Conservation (phyloP, 2,329 filamentous ascomycete genomes). For the Fusarium sp. region DNA sequence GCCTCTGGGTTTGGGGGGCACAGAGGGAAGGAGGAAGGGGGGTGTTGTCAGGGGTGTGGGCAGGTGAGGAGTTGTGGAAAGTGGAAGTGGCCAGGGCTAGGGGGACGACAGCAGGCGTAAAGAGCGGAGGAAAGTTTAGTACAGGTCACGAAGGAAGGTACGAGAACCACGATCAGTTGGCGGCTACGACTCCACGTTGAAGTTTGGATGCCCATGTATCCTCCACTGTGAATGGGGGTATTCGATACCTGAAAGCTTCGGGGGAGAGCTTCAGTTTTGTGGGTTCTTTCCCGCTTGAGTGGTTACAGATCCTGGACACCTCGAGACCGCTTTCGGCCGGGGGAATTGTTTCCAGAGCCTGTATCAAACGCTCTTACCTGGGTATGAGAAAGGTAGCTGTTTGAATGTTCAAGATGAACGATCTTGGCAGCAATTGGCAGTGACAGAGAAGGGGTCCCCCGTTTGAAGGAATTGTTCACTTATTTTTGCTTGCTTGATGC, state of each 20-base stretch:
- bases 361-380: constrained; percentile 23
- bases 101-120: constrained; percentile 32
- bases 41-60: constrained; percentile 39
- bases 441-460: neutral
- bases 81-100: constrained; percentile 42
- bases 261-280: constrained; percentile 28
- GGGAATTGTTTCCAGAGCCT: constrained; percentile 16
- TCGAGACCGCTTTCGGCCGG: constrained; percentile 21
- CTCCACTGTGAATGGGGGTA: constrained; percentile 5
- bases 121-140: constrained; percentile 26
- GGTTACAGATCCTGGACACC: constrained; percentile 20
- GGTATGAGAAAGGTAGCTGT: constrained; percentile 13
- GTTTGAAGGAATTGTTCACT: neutral
- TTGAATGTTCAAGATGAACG: constrained; percentile 1
- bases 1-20: constrained; percentile 36
- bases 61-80: constrained; percentile 39
- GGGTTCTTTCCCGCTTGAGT: constrained; percentile 26
- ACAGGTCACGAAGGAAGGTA: constrained; percentile 34
- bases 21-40: constrained; percentile 38
- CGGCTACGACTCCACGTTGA: constrained; percentile 1
- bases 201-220: constrained; percentile 7
- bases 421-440: constrained; percentile 6
- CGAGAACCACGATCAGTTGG: constrained; percentile 8
- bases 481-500: constrained; percentile 7
- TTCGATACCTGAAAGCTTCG: constrained; percentile 20